These are phyloP conservation scores for Paspalum vaginatum DNA, from an alignment of 176 grass and related monocot species.

Conservation along the genomic window DNA sequence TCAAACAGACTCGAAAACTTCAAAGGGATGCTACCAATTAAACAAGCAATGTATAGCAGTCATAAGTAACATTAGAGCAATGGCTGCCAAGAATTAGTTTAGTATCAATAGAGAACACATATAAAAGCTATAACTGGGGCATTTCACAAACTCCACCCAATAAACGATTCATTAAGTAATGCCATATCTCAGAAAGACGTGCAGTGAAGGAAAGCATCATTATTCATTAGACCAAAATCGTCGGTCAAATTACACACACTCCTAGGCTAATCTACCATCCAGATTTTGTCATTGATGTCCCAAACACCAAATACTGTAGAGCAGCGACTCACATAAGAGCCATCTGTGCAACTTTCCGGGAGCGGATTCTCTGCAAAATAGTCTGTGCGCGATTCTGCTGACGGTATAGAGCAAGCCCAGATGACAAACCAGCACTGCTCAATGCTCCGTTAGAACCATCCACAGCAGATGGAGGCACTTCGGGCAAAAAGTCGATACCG, in stretches of 20 bases:
- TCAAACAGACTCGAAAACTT: conserved; percentile 64
- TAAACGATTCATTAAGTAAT: conserved; percentile 53
- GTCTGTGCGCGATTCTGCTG: conserved; percentile 77
- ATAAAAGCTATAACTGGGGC: conserved; percentile 12
- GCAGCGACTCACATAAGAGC: conserved; percentile 95
- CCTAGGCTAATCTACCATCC: conserved; percentile 46
- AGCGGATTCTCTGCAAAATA: conserved; percentile 95
- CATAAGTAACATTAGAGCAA: conserved; percentile 37
- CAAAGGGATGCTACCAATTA: conserved; percentile 44
- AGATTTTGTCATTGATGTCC: conserved; percentile 45
- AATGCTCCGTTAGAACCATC: conserved; percentile 48
- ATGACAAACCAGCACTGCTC: conserved; percentile 62
- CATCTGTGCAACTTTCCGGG: conserved; percentile 80
- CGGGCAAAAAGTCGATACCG: conserved; percentile 93
- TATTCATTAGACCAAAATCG: conserved; percentile 43
- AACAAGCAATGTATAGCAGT: conserved; percentile 25
- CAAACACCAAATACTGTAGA: conserved; percentile 59
- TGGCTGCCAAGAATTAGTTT: conserved; percentile 16
- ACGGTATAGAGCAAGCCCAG: conserved; percentile 73
- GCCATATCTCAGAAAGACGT: conserved; percentile 36
- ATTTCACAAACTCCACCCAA: conserved; percentile 30
- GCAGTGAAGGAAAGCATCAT: conserved; percentile 46
- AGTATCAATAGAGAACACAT: conserved; percentile 36
- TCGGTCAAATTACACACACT: conserved; percentile 49
- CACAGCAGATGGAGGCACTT: conserved; percentile 55